phyloP scores from a whole-genome alignment of 1,139 yeast genomes.

The Hansenula lynferdii region DNA sequence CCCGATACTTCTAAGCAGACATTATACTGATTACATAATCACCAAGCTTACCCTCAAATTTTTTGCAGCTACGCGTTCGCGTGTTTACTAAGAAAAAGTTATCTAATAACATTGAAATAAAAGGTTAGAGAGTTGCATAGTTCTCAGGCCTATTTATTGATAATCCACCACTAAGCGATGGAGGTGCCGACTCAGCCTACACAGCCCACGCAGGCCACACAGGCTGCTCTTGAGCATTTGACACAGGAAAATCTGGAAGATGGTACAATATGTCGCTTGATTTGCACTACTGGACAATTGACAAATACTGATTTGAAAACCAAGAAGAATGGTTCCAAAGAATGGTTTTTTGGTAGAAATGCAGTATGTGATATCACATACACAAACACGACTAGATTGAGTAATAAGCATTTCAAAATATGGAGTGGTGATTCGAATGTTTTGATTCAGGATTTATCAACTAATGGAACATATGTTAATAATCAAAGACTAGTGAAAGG shows the following conservation, averaged over 20 bases:
- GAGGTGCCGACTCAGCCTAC: conserved; percentile 38
- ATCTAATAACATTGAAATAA: no score
- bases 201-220: conserved; percentile 65
- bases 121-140: no score
- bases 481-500: conserved; percentile 68
- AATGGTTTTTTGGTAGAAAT: conserved; percentile 81
- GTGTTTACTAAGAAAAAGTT: no score
- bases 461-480: conserved; percentile 90
- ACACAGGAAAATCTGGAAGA: conserved; percentile 34
- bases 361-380: conserved; percentile 56
- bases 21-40: no score
- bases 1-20: no score
- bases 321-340: conserved; percentile 33
- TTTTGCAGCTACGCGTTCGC: no score
- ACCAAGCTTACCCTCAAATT: no score
- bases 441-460: conserved; percentile 67
- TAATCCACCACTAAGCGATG: no score
- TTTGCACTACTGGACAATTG: conserved; percentile 66
- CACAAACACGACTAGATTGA: conserved; percentile 62
- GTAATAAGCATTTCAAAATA: conserved; percentile 73
- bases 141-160: no score
- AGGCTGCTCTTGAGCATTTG: conserved; percentile 39
- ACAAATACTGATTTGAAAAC: conserved; percentile 38
- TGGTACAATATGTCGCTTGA: conserved; percentile 47
- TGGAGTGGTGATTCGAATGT: conserved; percentile 53